phyloP scores from a whole-genome alignment of 2,329 filamentous ascomycete species.

The Zarea fungicola region DNA sequence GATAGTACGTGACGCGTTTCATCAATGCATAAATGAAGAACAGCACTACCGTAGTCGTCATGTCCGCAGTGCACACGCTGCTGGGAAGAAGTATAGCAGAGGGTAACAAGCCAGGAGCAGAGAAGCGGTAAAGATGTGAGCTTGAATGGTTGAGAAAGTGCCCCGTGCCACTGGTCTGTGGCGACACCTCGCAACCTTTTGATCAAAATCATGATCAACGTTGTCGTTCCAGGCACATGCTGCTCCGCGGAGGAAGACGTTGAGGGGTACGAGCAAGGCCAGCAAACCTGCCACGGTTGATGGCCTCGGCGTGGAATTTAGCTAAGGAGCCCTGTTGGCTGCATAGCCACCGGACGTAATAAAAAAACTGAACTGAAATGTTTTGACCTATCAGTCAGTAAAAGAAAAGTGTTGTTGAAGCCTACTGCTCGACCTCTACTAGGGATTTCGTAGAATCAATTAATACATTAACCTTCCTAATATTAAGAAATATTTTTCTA shows the following conservation, averaged over 20 bases:
- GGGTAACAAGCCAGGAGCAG: neutral
- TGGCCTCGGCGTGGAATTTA: too few species aligned
- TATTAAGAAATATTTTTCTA: too few species aligned
- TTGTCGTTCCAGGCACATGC: slow-evolving; percentile 47
- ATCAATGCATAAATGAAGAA: slow-evolving; percentile 22
- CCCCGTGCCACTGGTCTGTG: slow-evolving; percentile 44
- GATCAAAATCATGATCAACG: slow-evolving; percentile 44
- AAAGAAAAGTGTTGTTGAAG: too few species aligned
- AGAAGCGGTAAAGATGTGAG: neutral
- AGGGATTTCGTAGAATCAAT: too few species aligned
- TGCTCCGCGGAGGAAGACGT: slow-evolving; percentile 40
- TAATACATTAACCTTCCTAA: too few species aligned
- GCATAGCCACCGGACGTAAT: too few species aligned
- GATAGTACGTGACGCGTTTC: slow-evolving; percentile 29
- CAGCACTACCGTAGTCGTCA: neutral
- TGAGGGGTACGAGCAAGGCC: too few species aligned
- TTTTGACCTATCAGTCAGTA: too few species aligned
- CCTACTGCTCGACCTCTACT: too few species aligned
- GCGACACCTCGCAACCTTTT: slow-evolving; percentile 40
- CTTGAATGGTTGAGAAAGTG: slow-evolving; percentile 29
- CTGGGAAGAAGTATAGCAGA: neutral
- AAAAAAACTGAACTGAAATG: too few species aligned
- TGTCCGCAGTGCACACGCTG: neutral
- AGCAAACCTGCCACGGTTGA: too few species aligned
- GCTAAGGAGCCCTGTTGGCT: too few species aligned